Evolutionary conservation across 2,329 filamentous ascomycete genomes (phyloP).

Genomic region (Cadophora luteo-olivacea): DNA sequence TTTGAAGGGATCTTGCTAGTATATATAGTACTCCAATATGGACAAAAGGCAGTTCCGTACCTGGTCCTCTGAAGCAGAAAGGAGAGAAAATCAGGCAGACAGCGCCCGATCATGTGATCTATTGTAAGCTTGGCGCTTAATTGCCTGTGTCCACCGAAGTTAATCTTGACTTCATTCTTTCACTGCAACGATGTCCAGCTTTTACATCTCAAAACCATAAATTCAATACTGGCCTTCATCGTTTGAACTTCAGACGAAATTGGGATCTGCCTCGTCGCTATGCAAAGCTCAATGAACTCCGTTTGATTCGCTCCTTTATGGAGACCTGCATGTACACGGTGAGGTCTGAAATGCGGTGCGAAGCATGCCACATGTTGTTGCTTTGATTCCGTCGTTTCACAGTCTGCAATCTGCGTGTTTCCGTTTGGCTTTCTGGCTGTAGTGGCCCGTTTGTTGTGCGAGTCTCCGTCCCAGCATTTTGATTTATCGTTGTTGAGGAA

Average conservation of each 20-base stretch:
- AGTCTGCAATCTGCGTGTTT: background rate
- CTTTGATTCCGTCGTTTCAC: background rate
- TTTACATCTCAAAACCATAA: too few species aligned
- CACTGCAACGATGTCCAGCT: background rate
- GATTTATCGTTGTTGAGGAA: too few species aligned
- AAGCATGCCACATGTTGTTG: constrained; percentile 5
- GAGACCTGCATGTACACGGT: background rate
- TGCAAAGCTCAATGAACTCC: background rate
- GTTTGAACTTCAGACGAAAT: background rate
- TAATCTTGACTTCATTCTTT: background rate
- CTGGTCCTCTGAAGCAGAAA: too few species aligned
- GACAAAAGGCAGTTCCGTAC: too few species aligned
- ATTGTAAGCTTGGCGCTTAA: background rate
- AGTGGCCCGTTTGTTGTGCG: background rate
- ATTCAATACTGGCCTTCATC: too few species aligned
- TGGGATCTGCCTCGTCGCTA: background rate
- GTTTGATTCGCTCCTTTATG: background rate
- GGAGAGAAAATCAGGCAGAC: too few species aligned
- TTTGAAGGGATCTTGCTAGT: too few species aligned
- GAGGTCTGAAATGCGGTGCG: background rate
- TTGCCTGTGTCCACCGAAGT: background rate
- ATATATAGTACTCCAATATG: too few species aligned
- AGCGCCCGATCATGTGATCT: constrained; percentile 1
- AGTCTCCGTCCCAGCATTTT: constrained; percentile 6
- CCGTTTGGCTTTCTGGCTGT: background rate